Conservation (phyloP, 352 stramenopile species). For the Globisporangium nunn region DNA sequence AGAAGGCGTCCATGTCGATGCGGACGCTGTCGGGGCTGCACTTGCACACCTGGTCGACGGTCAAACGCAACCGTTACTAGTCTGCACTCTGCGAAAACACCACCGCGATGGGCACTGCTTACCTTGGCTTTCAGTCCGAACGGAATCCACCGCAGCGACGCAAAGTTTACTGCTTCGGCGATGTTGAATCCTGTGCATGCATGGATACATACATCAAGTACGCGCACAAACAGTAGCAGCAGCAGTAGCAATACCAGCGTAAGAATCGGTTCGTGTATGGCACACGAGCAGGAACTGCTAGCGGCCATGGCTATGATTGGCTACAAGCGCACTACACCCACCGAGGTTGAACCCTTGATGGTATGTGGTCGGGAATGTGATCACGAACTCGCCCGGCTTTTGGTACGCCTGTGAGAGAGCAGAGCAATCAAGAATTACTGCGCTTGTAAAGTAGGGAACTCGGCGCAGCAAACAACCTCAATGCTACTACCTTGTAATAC, state of each 20-base stretch:
- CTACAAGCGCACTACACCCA: constrained; percentile 46
- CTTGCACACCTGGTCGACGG: constrained; percentile 52
- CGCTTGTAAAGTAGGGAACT: neutral
- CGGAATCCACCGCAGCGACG: constrained; percentile 75
- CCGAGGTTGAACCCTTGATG: constrained; percentile 88
- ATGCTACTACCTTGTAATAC: constrained; percentile 42
- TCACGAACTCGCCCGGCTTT: constrained; percentile 86
- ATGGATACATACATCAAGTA: too few species aligned
- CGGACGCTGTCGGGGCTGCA: constrained; percentile 75
- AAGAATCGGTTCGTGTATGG: neutral
- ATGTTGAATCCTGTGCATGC: constrained; percentile 80
- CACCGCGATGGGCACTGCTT: neutral
- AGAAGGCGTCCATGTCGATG: constrained; percentile 83
- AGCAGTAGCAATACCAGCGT: neutral
- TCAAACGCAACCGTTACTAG: neutral
- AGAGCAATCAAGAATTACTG: neutral
- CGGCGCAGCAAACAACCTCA: too few species aligned
- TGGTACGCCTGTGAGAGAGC: constrained; percentile 47
- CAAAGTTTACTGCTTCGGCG: constrained; percentile 89
- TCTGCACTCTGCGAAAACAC: neutral
- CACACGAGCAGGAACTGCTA: neutral
- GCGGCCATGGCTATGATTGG: constrained; percentile 10
- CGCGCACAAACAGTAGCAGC: too few species aligned
- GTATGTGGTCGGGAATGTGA: constrained; percentile 88
- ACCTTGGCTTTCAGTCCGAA: constrained; percentile 78